Percentiles rank a stretch among this genome's conserved stretches.
phyloP scores from a whole-genome alignment of 495 filamentous ascomycete genomes.

The Echria macrotheca region DNA sequence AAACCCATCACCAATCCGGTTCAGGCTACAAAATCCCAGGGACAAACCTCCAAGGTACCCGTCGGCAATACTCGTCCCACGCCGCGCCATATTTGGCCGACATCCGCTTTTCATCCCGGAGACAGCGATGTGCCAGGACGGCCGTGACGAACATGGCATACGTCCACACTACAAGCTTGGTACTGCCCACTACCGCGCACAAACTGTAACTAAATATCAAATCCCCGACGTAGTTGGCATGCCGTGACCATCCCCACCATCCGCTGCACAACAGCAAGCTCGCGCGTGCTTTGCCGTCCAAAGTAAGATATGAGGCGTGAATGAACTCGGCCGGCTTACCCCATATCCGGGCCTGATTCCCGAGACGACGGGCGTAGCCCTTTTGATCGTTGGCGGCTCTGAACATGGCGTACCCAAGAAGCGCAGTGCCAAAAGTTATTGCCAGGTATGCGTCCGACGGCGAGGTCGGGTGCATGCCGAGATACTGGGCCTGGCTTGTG shows the following conservation, averaged over 20 bases:
- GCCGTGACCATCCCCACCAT: slow-evolving; percentile 46
- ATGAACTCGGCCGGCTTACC: slow-evolving; percentile 34
- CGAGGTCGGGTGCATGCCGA: slow-evolving; percentile 38
- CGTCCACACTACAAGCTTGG: slow-evolving; percentile 38
- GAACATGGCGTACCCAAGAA: slow-evolving; percentile 41
- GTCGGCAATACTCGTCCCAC: slow-evolving; percentile 17
- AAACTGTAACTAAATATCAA: slow-evolving; percentile 38
- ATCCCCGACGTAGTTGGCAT: slow-evolving; percentile 47
- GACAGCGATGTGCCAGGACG: slow-evolving; percentile 2
- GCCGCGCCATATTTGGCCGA: slow-evolving; percentile 34
- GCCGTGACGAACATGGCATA: slow-evolving; percentile 41
- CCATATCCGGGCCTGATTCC: slow-evolving; percentile 24
- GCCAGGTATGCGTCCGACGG: slow-evolving; percentile 24
- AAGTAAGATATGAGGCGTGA: slow-evolving; percentile 20
- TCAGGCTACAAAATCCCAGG: slow-evolving; percentile 4
- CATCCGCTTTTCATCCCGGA: slow-evolving; percentile 19
- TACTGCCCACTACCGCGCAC: slow-evolving; percentile 38
- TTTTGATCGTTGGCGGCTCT: slow-evolving; percentile 46
- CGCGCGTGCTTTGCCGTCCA: slow-evolving; percentile 35
- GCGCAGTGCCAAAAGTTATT: slow-evolving; percentile 26
- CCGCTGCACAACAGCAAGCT: slow-evolving; percentile 41
- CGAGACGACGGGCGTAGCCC: slow-evolving; percentile 35
- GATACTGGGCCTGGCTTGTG: slow-evolving; percentile 46
- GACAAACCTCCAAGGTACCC: slow-evolving; percentile 11
- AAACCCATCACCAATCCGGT: too few relatives aligned